A percentile compares a stretch with the other conserved stretches of the same genome.
Conservation (phyloP, 495 filamentous ascomycete species). For the Elaphomyces granulatus region DNA sequence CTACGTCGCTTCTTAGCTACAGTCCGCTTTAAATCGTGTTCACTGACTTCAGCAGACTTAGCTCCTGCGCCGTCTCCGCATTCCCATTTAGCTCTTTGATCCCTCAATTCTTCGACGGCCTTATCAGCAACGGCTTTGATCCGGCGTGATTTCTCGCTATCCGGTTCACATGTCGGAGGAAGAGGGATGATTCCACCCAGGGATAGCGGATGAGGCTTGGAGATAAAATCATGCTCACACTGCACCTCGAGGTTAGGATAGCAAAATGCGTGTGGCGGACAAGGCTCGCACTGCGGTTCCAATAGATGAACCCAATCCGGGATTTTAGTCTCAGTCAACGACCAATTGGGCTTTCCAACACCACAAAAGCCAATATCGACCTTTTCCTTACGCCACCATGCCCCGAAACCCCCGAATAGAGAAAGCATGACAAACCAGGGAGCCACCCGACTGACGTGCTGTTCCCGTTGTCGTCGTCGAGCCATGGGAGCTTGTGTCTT, state of each 20-base stretch:
- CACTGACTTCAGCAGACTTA: conserved; percentile 50
- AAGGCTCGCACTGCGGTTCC: conserved; percentile 79
- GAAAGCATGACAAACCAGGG: conserved; percentile 52
- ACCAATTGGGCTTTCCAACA: conserved; percentile 51
- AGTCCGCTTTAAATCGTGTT: conserved; percentile 59
- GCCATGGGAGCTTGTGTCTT: conserved; percentile 15
- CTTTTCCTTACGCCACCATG: conserved; percentile 89
- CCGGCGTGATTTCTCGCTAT: conserved; percentile 77
- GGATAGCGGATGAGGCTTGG: conserved; percentile 71
- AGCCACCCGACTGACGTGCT: conserved; percentile 31
- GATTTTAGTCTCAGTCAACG: conserved; percentile 36
- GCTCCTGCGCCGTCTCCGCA: conserved; percentile 56
- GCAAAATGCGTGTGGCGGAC: conserved; percentile 83
- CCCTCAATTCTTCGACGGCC: conserved; percentile 74
- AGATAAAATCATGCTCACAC: conserved; percentile 78
- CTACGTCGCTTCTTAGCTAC: conserved; percentile 59
- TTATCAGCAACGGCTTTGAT: conserved; percentile 78
- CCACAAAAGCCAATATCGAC: conserved; percentile 89
- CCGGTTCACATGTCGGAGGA: conserved; percentile 86
- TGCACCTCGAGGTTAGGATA: conserved; percentile 57
- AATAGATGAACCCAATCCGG: conserved; percentile 53
- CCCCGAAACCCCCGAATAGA: conserved; percentile 54
- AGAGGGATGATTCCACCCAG: conserved; percentile 70
- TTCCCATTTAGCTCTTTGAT: conserved; percentile 76
- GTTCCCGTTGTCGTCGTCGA: conserved; percentile 23